A percentile compares a stretch with the other conserved stretches of the same genome.
Evolutionary conservation across 129 eudicot species (phyloP).

Genomic region (Centrapalus pauciflorus): DNA sequence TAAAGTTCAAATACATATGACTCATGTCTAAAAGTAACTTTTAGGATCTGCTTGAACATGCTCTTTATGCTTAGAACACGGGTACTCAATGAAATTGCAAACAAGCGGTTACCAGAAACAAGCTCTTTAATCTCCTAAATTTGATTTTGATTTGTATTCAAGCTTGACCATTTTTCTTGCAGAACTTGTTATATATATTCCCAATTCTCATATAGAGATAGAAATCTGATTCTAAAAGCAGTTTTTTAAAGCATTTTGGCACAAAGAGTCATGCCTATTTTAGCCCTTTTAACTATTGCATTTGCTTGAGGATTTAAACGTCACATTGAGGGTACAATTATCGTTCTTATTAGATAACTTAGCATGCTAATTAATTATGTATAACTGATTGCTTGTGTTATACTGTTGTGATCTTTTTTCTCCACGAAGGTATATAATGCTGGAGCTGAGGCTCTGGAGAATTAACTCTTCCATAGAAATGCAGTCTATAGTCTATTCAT

Average conservation of each 20-base stretch:
- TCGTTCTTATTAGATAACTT: background rate
- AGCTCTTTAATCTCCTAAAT: background rate
- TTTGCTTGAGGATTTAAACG: background rate
- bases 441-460: background rate
- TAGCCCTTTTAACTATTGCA: background rate
- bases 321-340: background rate
- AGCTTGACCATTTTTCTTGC: background rate
- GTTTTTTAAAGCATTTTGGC: background rate
- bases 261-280: background rate
- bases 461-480: background rate
- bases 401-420: background rate
- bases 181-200: background rate
- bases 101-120: background rate
- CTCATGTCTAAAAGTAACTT: background rate
- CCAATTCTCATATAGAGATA: background rate
- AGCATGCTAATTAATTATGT: conserved; percentile 7
- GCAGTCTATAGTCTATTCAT: background rate
- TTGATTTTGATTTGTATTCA: background rate
- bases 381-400: background rate
- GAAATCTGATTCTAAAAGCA: background rate
- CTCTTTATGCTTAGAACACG: background rate
- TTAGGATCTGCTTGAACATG: background rate
- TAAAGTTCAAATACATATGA: background rate
- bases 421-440: background rate
- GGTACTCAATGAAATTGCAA: background rate